phyloP scores from a whole-genome alignment of 1,284 basidiomycete genomes.

The Trametes hirsuta region DNA sequence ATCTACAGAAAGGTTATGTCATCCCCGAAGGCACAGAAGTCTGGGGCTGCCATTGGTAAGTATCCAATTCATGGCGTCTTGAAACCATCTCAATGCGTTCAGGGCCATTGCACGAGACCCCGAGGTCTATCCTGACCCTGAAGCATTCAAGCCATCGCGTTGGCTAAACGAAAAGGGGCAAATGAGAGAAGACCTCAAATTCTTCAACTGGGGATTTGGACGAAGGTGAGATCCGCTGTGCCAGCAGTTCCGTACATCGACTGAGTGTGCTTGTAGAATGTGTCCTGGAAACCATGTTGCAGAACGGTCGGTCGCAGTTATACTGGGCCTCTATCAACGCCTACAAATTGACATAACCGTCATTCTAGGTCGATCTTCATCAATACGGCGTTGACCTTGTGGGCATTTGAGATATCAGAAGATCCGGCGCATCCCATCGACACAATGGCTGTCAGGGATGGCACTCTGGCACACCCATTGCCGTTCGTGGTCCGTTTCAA shows the following conservation, averaged over 20 bases:
- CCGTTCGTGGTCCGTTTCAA: conserved; percentile 55
- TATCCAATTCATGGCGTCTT: too few relatives aligned
- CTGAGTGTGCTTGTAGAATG: conserved; percentile 38
- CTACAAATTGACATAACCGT: too few relatives aligned
- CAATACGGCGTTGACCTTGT: conserved; percentile 58
- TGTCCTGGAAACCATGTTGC: conserved; percentile 66
- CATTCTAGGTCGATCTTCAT: conserved; percentile 53
- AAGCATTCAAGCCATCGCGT: conserved; percentile 57
- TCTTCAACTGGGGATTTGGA: conserved; percentile 63
- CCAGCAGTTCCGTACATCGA: background rate
- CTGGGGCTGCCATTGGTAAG: conserved; percentile 63
- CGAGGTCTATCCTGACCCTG: conserved; percentile 57
- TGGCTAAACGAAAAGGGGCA: conserved; percentile 55
- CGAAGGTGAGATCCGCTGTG: conserved; percentile 41
- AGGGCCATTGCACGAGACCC: conserved; percentile 61
- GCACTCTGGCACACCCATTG: conserved; percentile 57
- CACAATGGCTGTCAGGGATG: conserved; percentile 56
- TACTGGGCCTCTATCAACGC: background rate
- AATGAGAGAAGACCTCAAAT: conserved; percentile 50
- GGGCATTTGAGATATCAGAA: conserved; percentile 56
- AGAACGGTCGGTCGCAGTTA: conserved; percentile 37
- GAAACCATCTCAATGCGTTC: background rate
- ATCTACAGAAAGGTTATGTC: conserved; percentile 49
- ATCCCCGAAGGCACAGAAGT: conserved; percentile 64
- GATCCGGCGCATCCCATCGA: conserved; percentile 57